Base-by-base conservation (phyloP, 163 green algal genomes). In the Chlamydomonas reinhardtii region DNA sequence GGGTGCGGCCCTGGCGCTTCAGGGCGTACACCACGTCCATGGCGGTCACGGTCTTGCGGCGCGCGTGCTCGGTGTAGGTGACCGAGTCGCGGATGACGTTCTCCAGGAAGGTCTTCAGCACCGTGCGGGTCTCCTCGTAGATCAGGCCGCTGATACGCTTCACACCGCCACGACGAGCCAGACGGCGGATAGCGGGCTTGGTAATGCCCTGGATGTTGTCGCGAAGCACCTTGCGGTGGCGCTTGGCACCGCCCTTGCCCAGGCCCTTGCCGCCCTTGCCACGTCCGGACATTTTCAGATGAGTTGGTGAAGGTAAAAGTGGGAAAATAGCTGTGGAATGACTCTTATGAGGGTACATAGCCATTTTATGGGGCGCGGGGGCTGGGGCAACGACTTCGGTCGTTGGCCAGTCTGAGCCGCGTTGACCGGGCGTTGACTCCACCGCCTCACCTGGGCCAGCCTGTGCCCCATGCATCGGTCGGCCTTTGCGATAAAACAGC, bases 31-130 rank as follows among this genome's bases (percentile, higher is more conserved):
- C 59, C 59, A 31, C 59, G 24, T 29, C 59, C 59, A 66, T n/a
- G 43, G 90, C 90, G 19, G 90, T 93, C 71, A 99, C 96, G n/a
- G 96, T 99, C 95, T 98, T 99, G 84, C 97, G 92, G 82, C 97
- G 92, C 64, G 96, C 97, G 93, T 99, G 97, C 96, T 99, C 97
- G 78, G 97, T 99, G 96, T 99, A 99, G 76, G 97, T 99, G 64
- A 94, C 92, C n/a, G 90, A 86, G 74, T 94, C 91, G 75, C 72
- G 72, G 72, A 77, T 77, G 39, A 77, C 72, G 72, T 79, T 79
- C 73, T 79, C 73, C 48, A 79, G 73, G 73, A 79, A 79, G 34
- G 73, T 83, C 93, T 98, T 95, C 90, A 98, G 92, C 88, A 98
- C 93, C 92, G 94, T 94, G 90, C 97, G 95, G 82, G 97, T 99